Base-by-base conservation (phyloP, 2,329 filamentous ascomycete species). In the Myriosclerotinia duriaeana region DNA sequence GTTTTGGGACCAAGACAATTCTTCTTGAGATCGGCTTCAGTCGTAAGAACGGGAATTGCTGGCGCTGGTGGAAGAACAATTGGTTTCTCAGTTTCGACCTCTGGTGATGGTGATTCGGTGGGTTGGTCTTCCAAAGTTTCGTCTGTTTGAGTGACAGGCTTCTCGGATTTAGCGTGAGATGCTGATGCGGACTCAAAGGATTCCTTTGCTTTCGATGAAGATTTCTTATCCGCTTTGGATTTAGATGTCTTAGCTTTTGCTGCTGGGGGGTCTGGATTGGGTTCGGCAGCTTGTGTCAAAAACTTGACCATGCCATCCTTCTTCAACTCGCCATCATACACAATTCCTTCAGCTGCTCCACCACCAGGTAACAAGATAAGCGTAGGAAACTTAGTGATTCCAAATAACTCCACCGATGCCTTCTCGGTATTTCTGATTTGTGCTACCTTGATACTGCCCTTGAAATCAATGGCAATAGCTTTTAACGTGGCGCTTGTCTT, bases 391-490 rank as follows among this genome's bases (percentile, higher is more conserved):
- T 89, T 87, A 20, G 84, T 82, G 68, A 99, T 83, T 52, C 87
- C 89, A 75, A 94, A 98, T 66, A 86, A 85, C 67, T 90, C 84
- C 5, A 92, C 86, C 0, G 89, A 84, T 52, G 83, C 84, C 64
- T 83, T 83, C 78, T 97, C 84, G 12, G 71, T 73, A 60, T 74
- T 83, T 66, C 93, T 87, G 65, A 97, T 85, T 78, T 98, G 94
- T 11, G 87, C 94, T 46, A 99, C 83, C 4, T 85, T 83, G 69
- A 98, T 87, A 66, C 87, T 86, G 46, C 89, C 93, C 36, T 95
- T 83, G 78, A 94, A 99, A 76, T 98, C 95, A 73, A 97, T 92
- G 8, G 95, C 93, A 64, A 98, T 78, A 68, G 92, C 89, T 77
- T 90, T 91, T 70, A 97, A 80, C 34, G 97, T 82, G 14, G 93